Percentiles rank a stretch among this genome's conserved stretches.
Conservation (phyloP, 2,329 filamentous ascomycete species). For the Aaosphaeria pasadenensis region DNA sequence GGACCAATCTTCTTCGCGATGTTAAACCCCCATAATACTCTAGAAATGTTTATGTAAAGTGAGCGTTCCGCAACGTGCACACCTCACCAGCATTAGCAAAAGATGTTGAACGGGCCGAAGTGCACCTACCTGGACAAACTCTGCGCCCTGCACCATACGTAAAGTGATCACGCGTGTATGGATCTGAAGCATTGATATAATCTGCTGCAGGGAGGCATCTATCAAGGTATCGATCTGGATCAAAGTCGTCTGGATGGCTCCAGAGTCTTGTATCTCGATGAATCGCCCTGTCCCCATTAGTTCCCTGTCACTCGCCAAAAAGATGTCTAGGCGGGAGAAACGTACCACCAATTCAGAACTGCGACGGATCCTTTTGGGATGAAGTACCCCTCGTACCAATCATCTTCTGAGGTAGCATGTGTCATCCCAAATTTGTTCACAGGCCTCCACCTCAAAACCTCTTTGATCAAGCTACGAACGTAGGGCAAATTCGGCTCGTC, state of each 20-base stretch:
- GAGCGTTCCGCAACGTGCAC: conserved; percentile 37
- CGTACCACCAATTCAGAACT: conserved; percentile 33
- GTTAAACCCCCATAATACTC: conserved; percentile 35
- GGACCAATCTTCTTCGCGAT: conserved; percentile 21
- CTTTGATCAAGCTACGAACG: conserved; percentile 35
- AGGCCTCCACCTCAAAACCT: conserved; percentile 28
- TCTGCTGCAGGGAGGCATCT: conserved; percentile 24
- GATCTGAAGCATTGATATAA: conserved; percentile 28
- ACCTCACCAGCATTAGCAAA: conserved; percentile 1
- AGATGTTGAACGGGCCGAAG: conserved; percentile 28
- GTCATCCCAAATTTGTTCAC: conserved; percentile 33
- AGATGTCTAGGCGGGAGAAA: not conserved
- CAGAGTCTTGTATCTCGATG: conserved; percentile 27
- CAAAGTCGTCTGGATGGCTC: conserved; percentile 26
- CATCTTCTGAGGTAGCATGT: conserved; percentile 31
- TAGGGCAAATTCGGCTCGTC: conserved; percentile 28
- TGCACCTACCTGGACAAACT: conserved; percentile 35
- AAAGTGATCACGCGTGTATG: conserved; percentile 34
- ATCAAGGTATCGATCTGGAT: conserved; percentile 25
- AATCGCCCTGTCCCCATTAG: conserved; percentile 23
- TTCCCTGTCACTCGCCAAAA: not conserved
- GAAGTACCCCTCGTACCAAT: conserved; percentile 37
- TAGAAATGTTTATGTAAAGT: conserved; percentile 33
- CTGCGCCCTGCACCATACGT: conserved; percentile 34
- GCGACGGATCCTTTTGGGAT: conserved; percentile 37